A percentile compares a stretch with the other conserved stretches of the same genome.
Conservation (phyloP, 345 rosid genomes). For the Populus davidiana region DNA sequence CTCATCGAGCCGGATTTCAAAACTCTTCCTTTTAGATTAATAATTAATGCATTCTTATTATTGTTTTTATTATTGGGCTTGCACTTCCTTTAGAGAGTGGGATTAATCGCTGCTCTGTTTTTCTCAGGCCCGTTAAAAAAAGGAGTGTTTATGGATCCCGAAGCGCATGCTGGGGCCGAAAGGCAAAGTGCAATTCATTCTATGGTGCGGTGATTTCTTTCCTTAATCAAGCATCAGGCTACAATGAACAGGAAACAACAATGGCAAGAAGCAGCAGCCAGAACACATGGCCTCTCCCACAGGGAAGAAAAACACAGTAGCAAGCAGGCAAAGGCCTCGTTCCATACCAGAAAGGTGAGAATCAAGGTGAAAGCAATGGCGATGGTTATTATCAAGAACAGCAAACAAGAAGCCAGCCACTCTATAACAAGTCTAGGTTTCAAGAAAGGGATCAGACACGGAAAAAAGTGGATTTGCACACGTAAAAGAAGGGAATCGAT, state of each 20-base stretch:
- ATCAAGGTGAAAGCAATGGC: neutral
- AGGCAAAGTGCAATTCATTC: neutral
- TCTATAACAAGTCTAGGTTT: neutral
- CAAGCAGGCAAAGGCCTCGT: neutral
- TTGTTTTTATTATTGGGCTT: no score
- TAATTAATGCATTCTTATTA: no score
- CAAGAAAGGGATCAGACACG: neutral
- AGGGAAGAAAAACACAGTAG: neutral
- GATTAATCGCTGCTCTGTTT: neutral
- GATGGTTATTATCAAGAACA: neutral
- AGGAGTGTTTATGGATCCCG: neutral
- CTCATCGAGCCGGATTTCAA: no score
- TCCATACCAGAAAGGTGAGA: neutral
- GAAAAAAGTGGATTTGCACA: conserved; percentile 15
- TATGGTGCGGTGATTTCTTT: neutral
- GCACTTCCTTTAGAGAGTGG: neutral
- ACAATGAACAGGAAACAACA: neutral
- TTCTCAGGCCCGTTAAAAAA: neutral
- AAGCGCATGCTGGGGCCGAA: neutral
- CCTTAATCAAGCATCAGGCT: neutral
- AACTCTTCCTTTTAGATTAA: no score
- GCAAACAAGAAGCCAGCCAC: neutral
- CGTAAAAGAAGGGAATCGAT: conserved; percentile 37
- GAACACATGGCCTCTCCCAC: neutral
- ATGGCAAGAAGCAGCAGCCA: neutral